Evolutionary conservation across 139 green algal genomes (phyloP), one percentile per base, ranked within the genome.

Genomic region (Micractinium conductrix): DNA sequence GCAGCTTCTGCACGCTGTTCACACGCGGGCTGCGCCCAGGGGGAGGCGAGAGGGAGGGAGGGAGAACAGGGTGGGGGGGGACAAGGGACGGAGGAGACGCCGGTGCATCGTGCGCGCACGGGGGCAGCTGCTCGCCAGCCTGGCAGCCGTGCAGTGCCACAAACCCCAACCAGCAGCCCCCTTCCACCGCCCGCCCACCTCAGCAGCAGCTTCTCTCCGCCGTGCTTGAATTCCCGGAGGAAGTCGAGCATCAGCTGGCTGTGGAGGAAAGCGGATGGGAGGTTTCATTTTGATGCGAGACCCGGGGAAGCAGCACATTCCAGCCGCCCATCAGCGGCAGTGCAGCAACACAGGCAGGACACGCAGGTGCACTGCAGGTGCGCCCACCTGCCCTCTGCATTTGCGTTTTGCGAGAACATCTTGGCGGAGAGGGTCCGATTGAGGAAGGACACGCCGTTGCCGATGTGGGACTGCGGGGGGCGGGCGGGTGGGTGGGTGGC

Each of bases 401-500:
- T 88, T 3, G 79, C 40, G 75, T 86, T 73, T 28, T 70, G 63
- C 48, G 81, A 70, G 87, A 95, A 94, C 53, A 95, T 87, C 75
- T 85, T 90, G 62, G 81, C 83, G 33, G 75, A 87, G 9, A 96
- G 88, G 43, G 90, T 88, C 62, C 90, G 87, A 87, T 97, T 97
- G 55, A 97, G 88, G 92, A 96, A 97, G 19, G 78, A 73, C 22
- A 97, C 94, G 42, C 94, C 94, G 60, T 97, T 75, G 28, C 94
- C 94, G 85, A 97, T 96, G 69, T 75, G 90, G n/a, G 69, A 78
- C 30, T 92, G 79, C 83, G 87, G 42, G 69, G 1, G 16, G 4
- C 0, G 6, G 40, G 24, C 65, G 1, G 65, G 33, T 40, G 65
- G 1, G 65, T 12, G 33, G 65, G 65, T 44, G n/a, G 4, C 58